phyloP scores from a whole-genome alignment of 305 asterid genomes.

The Solanum hybrid region DNA sequence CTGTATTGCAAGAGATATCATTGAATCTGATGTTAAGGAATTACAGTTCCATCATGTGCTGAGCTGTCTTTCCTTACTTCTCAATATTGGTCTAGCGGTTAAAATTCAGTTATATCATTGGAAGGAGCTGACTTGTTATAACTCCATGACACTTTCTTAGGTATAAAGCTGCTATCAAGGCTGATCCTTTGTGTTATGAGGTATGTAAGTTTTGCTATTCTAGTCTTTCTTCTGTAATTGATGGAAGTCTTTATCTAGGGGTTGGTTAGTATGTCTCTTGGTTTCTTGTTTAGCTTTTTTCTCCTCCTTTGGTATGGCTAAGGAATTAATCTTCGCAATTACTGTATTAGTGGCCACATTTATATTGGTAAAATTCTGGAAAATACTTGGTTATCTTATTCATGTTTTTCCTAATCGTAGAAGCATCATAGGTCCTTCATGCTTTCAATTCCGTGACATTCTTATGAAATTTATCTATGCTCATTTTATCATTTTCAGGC shows the following conservation, averaged over 20 bases:
- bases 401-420: background rate
- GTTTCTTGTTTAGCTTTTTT: background rate
- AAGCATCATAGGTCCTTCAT: background rate
- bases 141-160: constrained; percentile 35
- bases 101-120: constrained; percentile 4
- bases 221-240: background rate
- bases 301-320: background rate
- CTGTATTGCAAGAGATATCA: background rate
- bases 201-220: constrained; percentile 26
- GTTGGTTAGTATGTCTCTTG: background rate
- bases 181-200: constrained; percentile 98
- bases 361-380: background rate
- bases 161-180: constrained; percentile 98
- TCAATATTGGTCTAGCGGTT: constrained; percentile 2
- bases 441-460: background rate
- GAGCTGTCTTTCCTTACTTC: background rate
- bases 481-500: constrained; percentile 54
- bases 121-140: constrained; percentile 13
- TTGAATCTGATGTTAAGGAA: background rate
- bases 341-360: background rate
- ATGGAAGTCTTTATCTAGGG: background rate
- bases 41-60: background rate
- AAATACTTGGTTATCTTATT: background rate
- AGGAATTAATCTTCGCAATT: background rate
- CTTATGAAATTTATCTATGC: constrained; percentile 13